phyloP scores from a whole-genome alignment of 306 rosid genomes.

The Fragaria ananassa region DNA sequence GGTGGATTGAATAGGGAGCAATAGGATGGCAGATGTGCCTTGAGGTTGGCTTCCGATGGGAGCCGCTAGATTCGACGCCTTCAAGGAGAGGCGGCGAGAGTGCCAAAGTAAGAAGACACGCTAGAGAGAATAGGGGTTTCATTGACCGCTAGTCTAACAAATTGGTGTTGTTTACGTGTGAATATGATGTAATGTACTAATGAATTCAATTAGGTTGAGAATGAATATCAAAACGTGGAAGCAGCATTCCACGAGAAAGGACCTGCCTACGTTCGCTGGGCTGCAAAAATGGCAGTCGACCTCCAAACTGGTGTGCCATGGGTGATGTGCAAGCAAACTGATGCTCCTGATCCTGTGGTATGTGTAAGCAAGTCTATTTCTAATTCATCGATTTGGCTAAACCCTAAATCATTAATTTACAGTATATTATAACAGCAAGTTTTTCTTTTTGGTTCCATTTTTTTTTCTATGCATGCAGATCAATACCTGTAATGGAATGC shows the following conservation, averaged over 20 bases:
- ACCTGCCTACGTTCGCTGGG: conserved; percentile 52
- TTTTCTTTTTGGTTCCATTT: not conserved
- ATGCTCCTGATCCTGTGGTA: conserved; percentile 82
- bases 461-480: conserved; percentile 30
- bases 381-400: not conserved
- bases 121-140: no score
- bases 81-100: no score
- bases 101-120: no score
- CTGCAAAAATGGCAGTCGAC: conserved; percentile 65
- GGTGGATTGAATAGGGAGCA: no score
- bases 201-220: conserved; percentile 46
- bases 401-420: not conserved
- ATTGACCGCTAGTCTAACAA: not conserved
- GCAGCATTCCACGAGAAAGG: conserved; percentile 46
- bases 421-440: not conserved
- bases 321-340: conserved; percentile 85
- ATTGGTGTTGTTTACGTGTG: not conserved
- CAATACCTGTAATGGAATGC: conserved; percentile 78
- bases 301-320: conserved; percentile 67
- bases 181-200: not conserved
- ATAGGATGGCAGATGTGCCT: no score
- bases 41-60: no score
- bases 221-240: conserved; percentile 63
- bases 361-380: not conserved
- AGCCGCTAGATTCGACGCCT: no score